phyloP scores from a whole-genome alignment of 305 asterid species.

The Withania somnifera region DNA sequence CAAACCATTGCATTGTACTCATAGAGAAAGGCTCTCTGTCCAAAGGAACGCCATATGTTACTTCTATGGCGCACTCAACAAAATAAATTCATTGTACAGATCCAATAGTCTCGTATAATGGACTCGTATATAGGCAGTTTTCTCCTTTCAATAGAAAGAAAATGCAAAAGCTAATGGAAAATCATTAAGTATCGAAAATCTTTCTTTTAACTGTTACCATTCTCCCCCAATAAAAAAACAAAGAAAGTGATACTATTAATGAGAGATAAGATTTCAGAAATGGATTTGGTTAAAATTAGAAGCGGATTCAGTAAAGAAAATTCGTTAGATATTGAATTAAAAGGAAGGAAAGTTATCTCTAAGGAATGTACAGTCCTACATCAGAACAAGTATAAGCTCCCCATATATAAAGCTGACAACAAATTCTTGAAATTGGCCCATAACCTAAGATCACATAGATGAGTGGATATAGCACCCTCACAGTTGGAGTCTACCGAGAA shows the following conservation, averaged over 20 bases:
- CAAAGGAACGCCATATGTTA: background rate
- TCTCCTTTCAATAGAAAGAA: background rate
- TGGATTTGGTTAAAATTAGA: background rate
- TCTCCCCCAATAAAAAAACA: background rate
- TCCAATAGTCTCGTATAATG: background rate
- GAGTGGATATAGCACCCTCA: background rate
- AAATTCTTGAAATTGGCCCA: background rate
- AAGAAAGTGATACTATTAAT: background rate
- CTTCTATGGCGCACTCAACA: background rate
- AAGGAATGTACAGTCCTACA: background rate
- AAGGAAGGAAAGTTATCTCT: background rate
- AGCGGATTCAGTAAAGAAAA: background rate
- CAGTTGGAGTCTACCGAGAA: background rate
- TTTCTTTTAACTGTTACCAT: background rate
- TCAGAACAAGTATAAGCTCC: background rate
- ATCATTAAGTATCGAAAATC: background rate
- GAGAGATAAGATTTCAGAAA: background rate
- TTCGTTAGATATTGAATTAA: background rate
- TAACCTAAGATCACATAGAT: background rate
- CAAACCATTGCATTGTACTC: background rate
- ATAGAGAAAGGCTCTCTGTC: background rate
- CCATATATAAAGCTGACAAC: background rate
- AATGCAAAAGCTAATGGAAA: background rate
- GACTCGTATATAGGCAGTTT: background rate
- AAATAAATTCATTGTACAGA: background rate